phyloP scores from a whole-genome alignment of 73 alveolate species.

The Stentor roeselii region DNA sequence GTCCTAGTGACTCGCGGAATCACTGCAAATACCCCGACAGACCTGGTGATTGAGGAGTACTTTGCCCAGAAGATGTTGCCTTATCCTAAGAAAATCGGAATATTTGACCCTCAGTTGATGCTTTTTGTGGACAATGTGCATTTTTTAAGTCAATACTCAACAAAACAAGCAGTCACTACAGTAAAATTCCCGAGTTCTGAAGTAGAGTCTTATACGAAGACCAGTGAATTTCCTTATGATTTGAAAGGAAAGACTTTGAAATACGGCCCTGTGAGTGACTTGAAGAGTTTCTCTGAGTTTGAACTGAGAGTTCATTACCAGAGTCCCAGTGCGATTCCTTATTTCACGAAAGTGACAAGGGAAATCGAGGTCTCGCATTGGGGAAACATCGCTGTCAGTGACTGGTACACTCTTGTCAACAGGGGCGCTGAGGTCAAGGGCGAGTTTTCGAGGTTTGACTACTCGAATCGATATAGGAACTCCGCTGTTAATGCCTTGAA shows the following conservation, averaged over 20 bases:
- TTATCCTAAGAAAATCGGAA: slow-evolving; percentile 71
- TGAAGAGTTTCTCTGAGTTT: slow-evolving; percentile 47
- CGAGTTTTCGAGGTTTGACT: slow-evolving; percentile 96
- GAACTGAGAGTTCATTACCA: slow-evolving; percentile 63
- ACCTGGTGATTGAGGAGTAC: slow-evolving; percentile 31
- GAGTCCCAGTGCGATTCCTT: slow-evolving; percentile 73
- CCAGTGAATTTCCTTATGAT: slow-evolving; percentile 49
- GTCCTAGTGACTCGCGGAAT: slow-evolving; percentile 32
- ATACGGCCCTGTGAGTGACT: slow-evolving; percentile 73
- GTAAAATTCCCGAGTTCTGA: slow-evolving; percentile 36
- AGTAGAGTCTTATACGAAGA: slow-evolving; percentile 53
- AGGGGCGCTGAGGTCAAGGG: slow-evolving; percentile 91
- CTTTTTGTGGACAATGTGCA: slow-evolving; percentile 69
- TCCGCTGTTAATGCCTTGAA: slow-evolving; percentile 76
- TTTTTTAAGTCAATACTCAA: slow-evolving; percentile 53
- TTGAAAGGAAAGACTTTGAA: slow-evolving; percentile 54
- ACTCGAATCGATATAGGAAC: slow-evolving; percentile 57
- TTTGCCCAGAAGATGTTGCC: slow-evolving; percentile 47
- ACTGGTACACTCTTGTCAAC: slow-evolving; percentile 76
- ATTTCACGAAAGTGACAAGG: slow-evolving; percentile 75
- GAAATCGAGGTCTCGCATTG: slow-evolving; percentile 93
- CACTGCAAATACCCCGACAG: slow-evolving; percentile 17
- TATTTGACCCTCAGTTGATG: slow-evolving; percentile 77
- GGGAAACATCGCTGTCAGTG: slow-evolving; percentile 94
- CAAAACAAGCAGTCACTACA: slow-evolving; percentile 44